Evolutionary conservation across 208 protist genomes (phyloP).

Genomic region (Strigomonas oncopelti): DNA sequence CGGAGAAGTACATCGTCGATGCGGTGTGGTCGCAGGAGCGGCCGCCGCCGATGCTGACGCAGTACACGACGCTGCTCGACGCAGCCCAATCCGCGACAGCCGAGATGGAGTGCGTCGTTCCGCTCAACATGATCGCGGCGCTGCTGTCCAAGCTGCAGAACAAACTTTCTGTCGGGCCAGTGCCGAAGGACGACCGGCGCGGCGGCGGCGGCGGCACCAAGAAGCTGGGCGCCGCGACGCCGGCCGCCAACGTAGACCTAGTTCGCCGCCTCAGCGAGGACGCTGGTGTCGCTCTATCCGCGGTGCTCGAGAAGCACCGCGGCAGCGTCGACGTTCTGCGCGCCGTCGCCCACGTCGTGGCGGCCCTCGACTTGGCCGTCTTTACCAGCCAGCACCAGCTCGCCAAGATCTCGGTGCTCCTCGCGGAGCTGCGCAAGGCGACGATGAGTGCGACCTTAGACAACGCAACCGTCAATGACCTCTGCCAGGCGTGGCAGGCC

Average conservation of each 20-base stretch:
- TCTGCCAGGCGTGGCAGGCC: slow-evolving; percentile 65
- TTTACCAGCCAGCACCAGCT: slow-evolving; percentile 47
- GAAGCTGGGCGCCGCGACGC: slow-evolving; percentile 6
- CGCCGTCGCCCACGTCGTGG: slow-evolving; percentile 38
- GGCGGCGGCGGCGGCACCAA: slow-evolving; percentile 18
- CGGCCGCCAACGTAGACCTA: slow-evolving; percentile 22
- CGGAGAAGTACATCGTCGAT: slow-evolving; percentile 85
- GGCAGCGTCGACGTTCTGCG: slow-evolving; percentile 44
- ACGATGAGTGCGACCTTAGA: slow-evolving; percentile 29
- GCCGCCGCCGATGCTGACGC: slow-evolving; percentile 50
- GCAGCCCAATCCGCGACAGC: slow-evolving; percentile 31
- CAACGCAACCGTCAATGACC: slow-evolving; percentile 15
- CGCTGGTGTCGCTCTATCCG: slow-evolving; percentile 34
- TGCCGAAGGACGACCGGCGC: slow-evolving; percentile 59
- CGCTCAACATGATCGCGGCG: slow-evolving; percentile 46
- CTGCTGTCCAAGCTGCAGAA: slow-evolving; percentile 57
- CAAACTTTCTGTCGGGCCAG: slow-evolving; percentile 41
- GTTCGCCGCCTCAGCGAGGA: slow-evolving; percentile 45
- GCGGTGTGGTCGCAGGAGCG: slow-evolving; percentile 72
- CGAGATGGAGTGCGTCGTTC: slow-evolving; percentile 46
- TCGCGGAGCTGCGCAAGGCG: slow-evolving; percentile 58
- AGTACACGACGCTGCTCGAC: slow-evolving; percentile 53
- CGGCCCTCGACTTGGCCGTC: slow-evolving; percentile 47
- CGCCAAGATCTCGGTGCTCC: slow-evolving; percentile 35
- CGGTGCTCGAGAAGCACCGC: slow-evolving; percentile 50